Evolutionary conservation across 768 basidiomycete genomes (phyloP).

Genomic region (Rhizopogon vulgaris): DNA sequence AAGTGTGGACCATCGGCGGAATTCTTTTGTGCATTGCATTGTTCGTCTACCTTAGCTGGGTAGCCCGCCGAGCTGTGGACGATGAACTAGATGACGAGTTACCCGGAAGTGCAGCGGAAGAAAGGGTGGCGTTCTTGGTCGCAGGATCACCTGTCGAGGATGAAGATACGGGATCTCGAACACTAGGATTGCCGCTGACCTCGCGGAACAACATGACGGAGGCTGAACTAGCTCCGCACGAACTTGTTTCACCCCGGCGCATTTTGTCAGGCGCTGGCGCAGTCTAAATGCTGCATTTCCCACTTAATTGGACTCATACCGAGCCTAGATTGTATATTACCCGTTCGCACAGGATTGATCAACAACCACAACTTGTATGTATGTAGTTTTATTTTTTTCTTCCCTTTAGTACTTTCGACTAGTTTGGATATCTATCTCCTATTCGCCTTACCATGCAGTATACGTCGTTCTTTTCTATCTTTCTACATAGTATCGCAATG

Average conservation of each 20-base stretch:
- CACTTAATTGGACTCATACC: neutral
- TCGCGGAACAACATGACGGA: constrained; percentile 38
- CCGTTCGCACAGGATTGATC: neutral
- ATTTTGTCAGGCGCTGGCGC: neutral
- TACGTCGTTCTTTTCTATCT: constrained; percentile 7
- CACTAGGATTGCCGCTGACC: constrained; percentile 10
- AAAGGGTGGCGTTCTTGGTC: constrained; percentile 47
- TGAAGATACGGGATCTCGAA: constrained; percentile 10
- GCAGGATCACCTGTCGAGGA: constrained; percentile 18
- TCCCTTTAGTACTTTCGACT: constrained; percentile 15
- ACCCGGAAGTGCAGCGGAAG: constrained; percentile 34
- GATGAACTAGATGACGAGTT: constrained; percentile 43
- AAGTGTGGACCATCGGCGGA: constrained; percentile 62
- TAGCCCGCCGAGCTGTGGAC: constrained; percentile 67
- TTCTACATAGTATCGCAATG: neutral
- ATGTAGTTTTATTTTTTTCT: constrained; percentile 14
- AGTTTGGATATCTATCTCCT: constrained; percentile 1
- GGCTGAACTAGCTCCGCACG: constrained; percentile 29
- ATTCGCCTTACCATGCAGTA: constrained; percentile 5
- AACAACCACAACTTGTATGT: constrained; percentile 3
- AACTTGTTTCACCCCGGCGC: constrained; percentile 12
- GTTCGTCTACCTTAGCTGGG: constrained; percentile 72
- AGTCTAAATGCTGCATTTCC: constrained; percentile 6
- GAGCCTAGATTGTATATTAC: constrained; percentile 1
- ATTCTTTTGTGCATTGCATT: constrained; percentile 67